phyloP scores from a whole-genome alignment of 78 protist species.

The Dictyostelium brefeldianum region DNA sequence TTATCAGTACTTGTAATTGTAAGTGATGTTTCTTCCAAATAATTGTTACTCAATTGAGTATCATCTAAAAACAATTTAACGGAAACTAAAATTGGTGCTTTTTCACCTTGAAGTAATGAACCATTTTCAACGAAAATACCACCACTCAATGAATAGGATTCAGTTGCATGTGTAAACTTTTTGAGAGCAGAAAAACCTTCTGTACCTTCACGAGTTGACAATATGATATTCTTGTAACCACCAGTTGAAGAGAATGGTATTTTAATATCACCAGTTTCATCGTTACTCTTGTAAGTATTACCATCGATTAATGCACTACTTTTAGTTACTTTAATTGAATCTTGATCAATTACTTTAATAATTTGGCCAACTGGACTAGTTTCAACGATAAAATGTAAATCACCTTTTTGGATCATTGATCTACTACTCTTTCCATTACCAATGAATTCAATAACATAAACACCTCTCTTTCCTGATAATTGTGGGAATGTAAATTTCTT shows the following conservation, averaged over 20 bases:
- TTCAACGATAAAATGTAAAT: not conserved
- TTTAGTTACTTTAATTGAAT: slow-evolving; percentile 35
- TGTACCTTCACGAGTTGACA: not conserved
- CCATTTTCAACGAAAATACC: slow-evolving; percentile 54
- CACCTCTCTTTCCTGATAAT: slow-evolving; percentile 64
- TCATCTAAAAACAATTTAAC: slow-evolving; percentile 25
- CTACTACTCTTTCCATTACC: slow-evolving; percentile 77
- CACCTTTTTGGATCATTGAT: slow-evolving; percentile 61
- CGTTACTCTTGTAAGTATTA: slow-evolving; percentile 43
- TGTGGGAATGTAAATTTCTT: slow-evolving; percentile 43
- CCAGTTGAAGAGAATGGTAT: slow-evolving; percentile 53
- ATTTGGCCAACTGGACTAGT: slow-evolving; percentile 28
- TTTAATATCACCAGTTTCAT: slow-evolving; percentile 55
- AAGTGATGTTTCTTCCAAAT: slow-evolving; percentile 42
- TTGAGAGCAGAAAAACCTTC: slow-evolving; percentile 44
- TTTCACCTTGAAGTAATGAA: slow-evolving; percentile 57
- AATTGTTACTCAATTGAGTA: slow-evolving; percentile 23
- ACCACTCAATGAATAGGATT: slow-evolving; percentile 16
- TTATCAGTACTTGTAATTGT: slow-evolving; percentile 24
- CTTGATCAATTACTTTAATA: slow-evolving; percentile 61
- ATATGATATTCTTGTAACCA: not conserved
- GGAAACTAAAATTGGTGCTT: slow-evolving; percentile 61
- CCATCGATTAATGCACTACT: slow-evolving; percentile 30
- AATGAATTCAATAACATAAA: slow-evolving; percentile 74
- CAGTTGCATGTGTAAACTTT: slow-evolving; percentile 26